A percentile compares a stretch with the other conserved stretches of the same genome.
phyloP scores from a whole-genome alignment of 2,329 filamentous ascomycete species.

The Trichoderma arundinaceum region DNA sequence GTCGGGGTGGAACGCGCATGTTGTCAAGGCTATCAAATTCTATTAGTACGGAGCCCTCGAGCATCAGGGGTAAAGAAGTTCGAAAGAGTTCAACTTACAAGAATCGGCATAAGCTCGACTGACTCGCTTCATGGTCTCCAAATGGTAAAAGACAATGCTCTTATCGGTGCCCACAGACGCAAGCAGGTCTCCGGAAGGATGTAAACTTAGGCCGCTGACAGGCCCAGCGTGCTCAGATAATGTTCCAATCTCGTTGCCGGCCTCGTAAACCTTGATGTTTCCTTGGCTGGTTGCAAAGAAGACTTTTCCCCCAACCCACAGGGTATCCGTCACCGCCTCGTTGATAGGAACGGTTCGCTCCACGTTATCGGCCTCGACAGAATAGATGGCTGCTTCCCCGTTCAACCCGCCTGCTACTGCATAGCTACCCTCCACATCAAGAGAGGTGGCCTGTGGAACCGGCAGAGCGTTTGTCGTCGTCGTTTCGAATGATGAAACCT shows the following conservation, averaged over 20 bases:
- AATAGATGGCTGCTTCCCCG: constrained; percentile 77
- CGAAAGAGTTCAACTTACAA: constrained; percentile 60
- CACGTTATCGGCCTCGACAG: constrained; percentile 69
- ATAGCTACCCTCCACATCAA: constrained; percentile 63
- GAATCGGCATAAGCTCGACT: constrained; percentile 81
- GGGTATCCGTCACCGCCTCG: constrained; percentile 68
- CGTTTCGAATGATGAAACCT: constrained; percentile 60
- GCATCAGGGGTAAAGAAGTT: background rate
- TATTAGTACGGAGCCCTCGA: background rate
- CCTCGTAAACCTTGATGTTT: constrained; percentile 78
- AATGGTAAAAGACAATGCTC: constrained; percentile 88
- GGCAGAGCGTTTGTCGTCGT: constrained; percentile 54
- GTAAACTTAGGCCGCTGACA: constrained; percentile 76
- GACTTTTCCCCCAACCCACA: constrained; percentile 71
- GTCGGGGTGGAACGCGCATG: constrained; percentile 90
- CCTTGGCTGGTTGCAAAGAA: constrained; percentile 78
- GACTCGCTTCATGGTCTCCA: constrained; percentile 69
- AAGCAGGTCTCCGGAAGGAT: constrained; percentile 81
- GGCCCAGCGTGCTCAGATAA: constrained; percentile 84
- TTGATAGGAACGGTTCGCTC: constrained; percentile 70
- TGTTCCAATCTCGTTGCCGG: constrained; percentile 69
- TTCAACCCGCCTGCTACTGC: constrained; percentile 77
- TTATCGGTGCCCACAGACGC: constrained; percentile 91
- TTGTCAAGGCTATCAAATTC: constrained; percentile 66
- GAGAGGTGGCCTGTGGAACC: constrained; percentile 56